These are phyloP conservation scores for Xylaria curta DNA, from an alignment of 495 filamentous ascomycete genomes.

Conservation along the genomic window DNA sequence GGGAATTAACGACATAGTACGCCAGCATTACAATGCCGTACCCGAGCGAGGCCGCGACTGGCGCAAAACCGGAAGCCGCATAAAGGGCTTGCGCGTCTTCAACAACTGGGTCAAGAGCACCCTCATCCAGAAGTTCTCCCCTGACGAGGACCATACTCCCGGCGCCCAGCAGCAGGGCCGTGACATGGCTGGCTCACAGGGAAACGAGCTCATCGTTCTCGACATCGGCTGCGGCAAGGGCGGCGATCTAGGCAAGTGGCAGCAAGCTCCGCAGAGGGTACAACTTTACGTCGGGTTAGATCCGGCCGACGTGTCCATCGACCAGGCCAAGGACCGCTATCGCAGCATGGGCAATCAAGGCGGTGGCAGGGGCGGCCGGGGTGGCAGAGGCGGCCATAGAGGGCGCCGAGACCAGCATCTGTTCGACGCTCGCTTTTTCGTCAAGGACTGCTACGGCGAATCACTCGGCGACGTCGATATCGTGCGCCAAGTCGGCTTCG, in stretches of 20 bases:
- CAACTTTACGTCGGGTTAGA: slow-evolving; percentile 92
- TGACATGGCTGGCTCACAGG: slow-evolving; percentile 47
- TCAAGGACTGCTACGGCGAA: slow-evolving; percentile 88
- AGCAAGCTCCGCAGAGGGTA: slow-evolving; percentile 81
- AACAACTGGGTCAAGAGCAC: slow-evolving; percentile 99
- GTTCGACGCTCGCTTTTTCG: slow-evolving; percentile 84
- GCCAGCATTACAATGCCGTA: slow-evolving; percentile 95
- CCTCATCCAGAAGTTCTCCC: slow-evolving; percentile 95
- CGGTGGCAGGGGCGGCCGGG: slow-evolving; percentile 59
- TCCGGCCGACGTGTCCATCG: slow-evolving; percentile 87
- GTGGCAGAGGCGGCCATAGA: slow-evolving; percentile 49
- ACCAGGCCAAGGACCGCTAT: slow-evolving; percentile 87
- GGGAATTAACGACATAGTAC: slow-evolving; percentile 83
- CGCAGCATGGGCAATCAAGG: slow-evolving; percentile 68
- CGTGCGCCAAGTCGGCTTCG: slow-evolving; percentile 83
- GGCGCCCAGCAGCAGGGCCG: slow-evolving; percentile 61
- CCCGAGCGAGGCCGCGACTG: slow-evolving; percentile 91
- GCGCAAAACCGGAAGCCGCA: slow-evolving; percentile 89
- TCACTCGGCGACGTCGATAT: slow-evolving; percentile 78
- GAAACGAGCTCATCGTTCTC: slow-evolving; percentile 73
- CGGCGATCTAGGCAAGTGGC: slow-evolving; percentile 95
- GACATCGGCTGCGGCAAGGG: slow-evolving; percentile 98
- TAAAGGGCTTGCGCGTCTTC: slow-evolving; percentile 91
- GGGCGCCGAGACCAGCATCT: slow-evolving; percentile 55
- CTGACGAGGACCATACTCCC: slow-evolving; percentile 70